Base-by-base conservation (phyloP, 257 asterid genomes). In the Vinca minor region DNA sequence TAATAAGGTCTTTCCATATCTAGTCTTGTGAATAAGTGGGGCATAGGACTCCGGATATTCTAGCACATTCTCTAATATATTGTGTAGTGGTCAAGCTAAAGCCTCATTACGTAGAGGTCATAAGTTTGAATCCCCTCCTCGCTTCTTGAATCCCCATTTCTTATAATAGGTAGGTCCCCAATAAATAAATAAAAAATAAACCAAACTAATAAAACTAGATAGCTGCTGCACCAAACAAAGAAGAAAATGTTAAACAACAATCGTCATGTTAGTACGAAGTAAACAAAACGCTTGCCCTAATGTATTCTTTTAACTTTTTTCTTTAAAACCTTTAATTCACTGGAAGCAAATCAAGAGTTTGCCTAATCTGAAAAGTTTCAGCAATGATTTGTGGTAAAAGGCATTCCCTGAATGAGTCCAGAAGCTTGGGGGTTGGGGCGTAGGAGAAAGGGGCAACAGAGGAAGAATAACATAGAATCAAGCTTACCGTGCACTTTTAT, bases 161-260 rank as follows among this genome's bases (percentile, higher is more conserved):
- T n/a, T n/a, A n/a, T n/a, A n/a, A n/a, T n/a, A n/a, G n/a, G n/a
- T n/a, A n/a, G n/a, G n/a, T n/a, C n/a, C n/a, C n/a, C n/a, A n/a
- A n/a, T n/a, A n/a, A n/a, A n/a, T n/a, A n/a, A n/a, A n/a, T n/a
- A n/a, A n/a, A n/a, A n/a, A n/a, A n/a, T n/a, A n/a, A n/a, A n/a
- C n/a, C n/a, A n/a, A n/a, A n/a, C n/a, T n/a, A 32, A 59, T 63
- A 45, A 39, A 18, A 67, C 65, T 68, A 68, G 18, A 56, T 63
- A 46, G 50, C 46, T 38, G 67, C 66, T 61, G 67, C 55, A 47
- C 15, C 36, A 59, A 8, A 69, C 63, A 49, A 48, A 17, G 25
- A 46, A 61, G 59, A 29, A 23, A 15, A 15, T 13, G 7, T 45
- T 11, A 44, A 34, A 35, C 64, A 55, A 47, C 18, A 15, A 57